Base-by-base conservation (phyloP, 495 filamentous ascomycete genomes). In the Aspergillus bertholletiae region DNA sequence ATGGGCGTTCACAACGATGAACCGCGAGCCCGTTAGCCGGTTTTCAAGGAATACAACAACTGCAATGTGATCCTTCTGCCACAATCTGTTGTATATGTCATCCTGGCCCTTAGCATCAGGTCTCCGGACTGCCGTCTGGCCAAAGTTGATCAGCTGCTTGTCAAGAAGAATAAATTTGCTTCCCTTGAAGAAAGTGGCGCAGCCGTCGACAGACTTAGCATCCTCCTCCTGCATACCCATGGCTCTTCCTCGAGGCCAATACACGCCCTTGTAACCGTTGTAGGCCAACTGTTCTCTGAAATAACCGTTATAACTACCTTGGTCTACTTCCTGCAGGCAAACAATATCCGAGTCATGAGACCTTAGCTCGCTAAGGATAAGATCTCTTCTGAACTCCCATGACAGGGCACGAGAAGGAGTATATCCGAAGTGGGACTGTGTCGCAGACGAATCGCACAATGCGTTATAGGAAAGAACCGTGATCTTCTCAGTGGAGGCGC, bases 61-160 rank as follows among this genome's bases (percentile, higher is more conserved):
- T 12, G 88, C 93, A 61, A 98, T 96, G 63, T 97, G 89, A 73
- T 98, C 94, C 73, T 92, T 88, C 54, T 92, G 92, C 94, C 97
- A 97, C 17, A 97, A 84, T 12, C 94, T 86, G 66, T 98, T 97
- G 78, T 94, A 97, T 55, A 97, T 91, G 61, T 98, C 95, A 62
- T 93, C 88, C 49, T 92, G 88, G 30, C 89, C 87, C 72, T 97
- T 97, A 81, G 95, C 94, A 68, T 97, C 94, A 5, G 90, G 88
- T 47, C 95, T 80, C 53, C 93, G 89, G 69, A 97, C 94, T 54
- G 94, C 93, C 17, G 84, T 87, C 55, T 89, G 87, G n/a, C 86
- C 84, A 68, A 96, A 96, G 69, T 96, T 90, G 63, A 98, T 83
- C 43, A 96, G 65, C 51, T 96, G 86, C 74, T 96, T 97, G 74